These are phyloP conservation scores for Puccinia brachypodii DNA, from an alignment of 1,284 basidiomycete species.

Conservation along the genomic window DNA sequence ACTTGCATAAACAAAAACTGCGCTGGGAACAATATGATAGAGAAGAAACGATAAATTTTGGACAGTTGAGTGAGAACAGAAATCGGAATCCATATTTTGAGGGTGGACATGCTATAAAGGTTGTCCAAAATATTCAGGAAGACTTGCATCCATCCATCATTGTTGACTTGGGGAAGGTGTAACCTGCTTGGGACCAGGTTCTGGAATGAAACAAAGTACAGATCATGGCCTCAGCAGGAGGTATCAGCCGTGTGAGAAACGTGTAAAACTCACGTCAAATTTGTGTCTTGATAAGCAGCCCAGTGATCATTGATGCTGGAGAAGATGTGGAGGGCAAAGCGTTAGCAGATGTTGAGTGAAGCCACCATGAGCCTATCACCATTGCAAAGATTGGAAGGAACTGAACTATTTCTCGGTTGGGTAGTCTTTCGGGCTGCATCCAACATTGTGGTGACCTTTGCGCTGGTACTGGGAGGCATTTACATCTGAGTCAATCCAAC, in stretches of 20 bases:
- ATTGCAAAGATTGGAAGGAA: not conserved
- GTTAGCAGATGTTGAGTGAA: not conserved
- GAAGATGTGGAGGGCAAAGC: not conserved
- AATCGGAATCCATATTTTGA: not conserved
- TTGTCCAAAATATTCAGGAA: not conserved
- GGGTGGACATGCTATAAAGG: not conserved
- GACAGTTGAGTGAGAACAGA: not conserved
- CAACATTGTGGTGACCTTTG: slow-evolving; percentile 31
- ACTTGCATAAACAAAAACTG: not conserved
- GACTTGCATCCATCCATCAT: slow-evolving; percentile 44
- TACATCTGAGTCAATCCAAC: not conserved
- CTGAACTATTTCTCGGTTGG: slow-evolving; percentile 45
- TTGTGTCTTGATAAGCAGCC: slow-evolving; percentile 32
- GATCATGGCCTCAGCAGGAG: not conserved
- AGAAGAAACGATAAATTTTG: not conserved
- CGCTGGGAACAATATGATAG: not conserved
- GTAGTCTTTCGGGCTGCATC: slow-evolving; percentile 41
- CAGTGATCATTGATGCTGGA: slow-evolving; percentile 43
- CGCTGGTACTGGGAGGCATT: slow-evolving; percentile 34
- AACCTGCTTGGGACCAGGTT: slow-evolving; percentile 42
- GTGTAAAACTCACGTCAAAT: slow-evolving; percentile 29
- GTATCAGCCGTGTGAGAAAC: not conserved
- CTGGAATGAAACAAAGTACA: not conserved
- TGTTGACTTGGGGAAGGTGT: slow-evolving; percentile 38
- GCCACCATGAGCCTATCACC: not conserved